Base-by-base conservation (phyloP, 176 grass and related monocot genomes). In the Dendrocalamus sinicus region DNA sequence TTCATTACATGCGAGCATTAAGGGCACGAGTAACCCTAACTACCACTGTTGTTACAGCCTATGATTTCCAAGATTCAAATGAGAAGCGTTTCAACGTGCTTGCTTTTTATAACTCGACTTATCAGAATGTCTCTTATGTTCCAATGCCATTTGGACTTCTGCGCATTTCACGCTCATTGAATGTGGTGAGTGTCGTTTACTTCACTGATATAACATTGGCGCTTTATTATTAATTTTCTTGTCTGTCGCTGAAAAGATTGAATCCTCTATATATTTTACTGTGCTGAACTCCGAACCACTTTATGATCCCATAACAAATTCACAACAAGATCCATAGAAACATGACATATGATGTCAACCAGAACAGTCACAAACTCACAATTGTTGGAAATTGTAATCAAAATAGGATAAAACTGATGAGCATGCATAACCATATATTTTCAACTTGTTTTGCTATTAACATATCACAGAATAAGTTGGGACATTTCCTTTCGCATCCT, bases 1-100 rank as follows among this genome's bases (percentile, higher is more conserved):
- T 85, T 60, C 67, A 64, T 86, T 41, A 65, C 1, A 79, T 8
- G 28, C 4, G 16, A 0, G 41, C 47, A 85, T 80, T 59, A 57
- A 77, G 75, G 8, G 7, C 46, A 78, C 0, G 6, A 76, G 39
- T 83, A 78, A 68, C 26, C 81, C 41, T 90, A 62, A 83, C 3
- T 79, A 70, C 12, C 62, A 70, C 12, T 68, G 75, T 73, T 77
- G 16, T 67, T 89, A 45, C 84, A 94, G 89, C 86, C 37, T 94
- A 91, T 83, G 92, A 94, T 83, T 94, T 94, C 75, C 79, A 89
- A 72, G 86, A 94, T 61, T 87, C 89, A 76, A 72, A 65, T 3
- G 86, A 91, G 70, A 91, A 77, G 68, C 75, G 23, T 62, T 87
- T 91, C 46, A 87, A 62, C 44, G 44, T 91, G 28, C 40, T 91